phyloP scores from a whole-genome alignment of 305 asterid genomes.

The Fraxinus nigra region DNA sequence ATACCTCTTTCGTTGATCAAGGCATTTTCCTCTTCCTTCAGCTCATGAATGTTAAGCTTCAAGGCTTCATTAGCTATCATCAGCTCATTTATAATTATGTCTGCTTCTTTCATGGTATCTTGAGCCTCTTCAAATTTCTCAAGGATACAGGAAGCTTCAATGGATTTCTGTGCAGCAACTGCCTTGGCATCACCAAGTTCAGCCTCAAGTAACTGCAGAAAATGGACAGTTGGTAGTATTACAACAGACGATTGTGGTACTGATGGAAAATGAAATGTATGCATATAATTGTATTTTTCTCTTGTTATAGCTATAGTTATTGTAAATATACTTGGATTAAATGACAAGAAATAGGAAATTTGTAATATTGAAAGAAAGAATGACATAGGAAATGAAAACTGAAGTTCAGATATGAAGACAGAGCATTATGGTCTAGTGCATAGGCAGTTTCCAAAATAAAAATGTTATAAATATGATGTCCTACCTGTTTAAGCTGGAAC shows the following conservation, averaged over 20 bases:
- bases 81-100: slow-evolving; percentile 82
- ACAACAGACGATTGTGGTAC: slow-evolving; percentile 4
- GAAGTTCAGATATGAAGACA: neutral
- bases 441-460: neutral
- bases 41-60: slow-evolving; percentile 59
- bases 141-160: slow-evolving; percentile 79
- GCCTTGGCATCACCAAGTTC: slow-evolving; percentile 84
- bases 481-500: slow-evolving; percentile 70
- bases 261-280: neutral
- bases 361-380: neutral
- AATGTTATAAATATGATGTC: slow-evolving; percentile 10
- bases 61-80: slow-evolving; percentile 83
- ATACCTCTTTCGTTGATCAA: slow-evolving; percentile 41
- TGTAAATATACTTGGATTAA: neutral
- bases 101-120: slow-evolving; percentile 87
- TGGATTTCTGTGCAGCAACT: slow-evolving; percentile 71
- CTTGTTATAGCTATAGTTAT: neutral
- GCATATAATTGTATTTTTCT: neutral
- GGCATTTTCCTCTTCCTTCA: slow-evolving; percentile 50
- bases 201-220: slow-evolving; percentile 66
- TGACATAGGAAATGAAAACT: neutral
- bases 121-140: slow-evolving; percentile 91
- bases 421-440: neutral
- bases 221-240: neutral
- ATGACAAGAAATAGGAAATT: neutral